Percentiles rank a stretch among this genome's conserved stretches.
Conservation (phyloP, 176 grass and related monocot species). For the Raddia guianensis region DNA sequence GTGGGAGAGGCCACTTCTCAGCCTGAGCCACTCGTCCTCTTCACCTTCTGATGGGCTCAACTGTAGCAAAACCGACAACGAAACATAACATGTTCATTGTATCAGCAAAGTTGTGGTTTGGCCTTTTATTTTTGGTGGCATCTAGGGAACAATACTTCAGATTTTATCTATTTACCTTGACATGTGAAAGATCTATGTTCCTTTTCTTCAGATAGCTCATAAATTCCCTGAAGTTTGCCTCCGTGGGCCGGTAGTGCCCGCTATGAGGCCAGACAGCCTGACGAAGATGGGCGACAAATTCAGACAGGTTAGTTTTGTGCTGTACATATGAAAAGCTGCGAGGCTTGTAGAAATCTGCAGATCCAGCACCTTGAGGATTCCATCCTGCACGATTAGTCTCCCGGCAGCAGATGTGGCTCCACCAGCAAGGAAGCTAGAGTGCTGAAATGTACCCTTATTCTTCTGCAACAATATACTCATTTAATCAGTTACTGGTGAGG, state of each 20-base stretch:
- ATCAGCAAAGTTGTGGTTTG: background rate
- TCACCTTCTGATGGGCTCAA: conserved; percentile 61
- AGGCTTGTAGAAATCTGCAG: background rate
- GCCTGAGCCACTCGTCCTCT: conserved; percentile 44
- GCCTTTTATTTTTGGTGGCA: background rate
- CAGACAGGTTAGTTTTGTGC: conserved; percentile 9
- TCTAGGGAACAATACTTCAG: background rate
- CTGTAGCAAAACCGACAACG: conserved; percentile 54
- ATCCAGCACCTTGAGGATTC: conserved; percentile 61
- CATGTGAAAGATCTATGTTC: conserved; percentile 77
- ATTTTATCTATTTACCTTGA: conserved; percentile 53
- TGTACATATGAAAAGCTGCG: background rate
- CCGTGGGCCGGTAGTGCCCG: conserved; percentile 88
- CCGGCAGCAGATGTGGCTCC: conserved; percentile 95
- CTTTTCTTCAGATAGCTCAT: conserved; percentile 77
- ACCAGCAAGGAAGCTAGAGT: conserved; percentile 97
- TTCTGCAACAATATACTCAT: conserved; percentile 62
- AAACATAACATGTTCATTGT: too few species aligned
- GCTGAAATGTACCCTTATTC: conserved; percentile 93
- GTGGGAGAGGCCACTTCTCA: conserved; percentile 40
- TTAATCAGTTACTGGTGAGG: conserved; percentile 11
- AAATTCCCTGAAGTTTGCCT: conserved; percentile 85
- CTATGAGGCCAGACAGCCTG: conserved; percentile 95
- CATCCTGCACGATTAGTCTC: conserved; percentile 68
- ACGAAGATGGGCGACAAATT: conserved; percentile 19